Percentiles rank a stretch among this genome's conserved stretches.
Evolutionary conservation across 805 yeast genomes (phyloP).

Genomic region (Candida anglica): DNA sequence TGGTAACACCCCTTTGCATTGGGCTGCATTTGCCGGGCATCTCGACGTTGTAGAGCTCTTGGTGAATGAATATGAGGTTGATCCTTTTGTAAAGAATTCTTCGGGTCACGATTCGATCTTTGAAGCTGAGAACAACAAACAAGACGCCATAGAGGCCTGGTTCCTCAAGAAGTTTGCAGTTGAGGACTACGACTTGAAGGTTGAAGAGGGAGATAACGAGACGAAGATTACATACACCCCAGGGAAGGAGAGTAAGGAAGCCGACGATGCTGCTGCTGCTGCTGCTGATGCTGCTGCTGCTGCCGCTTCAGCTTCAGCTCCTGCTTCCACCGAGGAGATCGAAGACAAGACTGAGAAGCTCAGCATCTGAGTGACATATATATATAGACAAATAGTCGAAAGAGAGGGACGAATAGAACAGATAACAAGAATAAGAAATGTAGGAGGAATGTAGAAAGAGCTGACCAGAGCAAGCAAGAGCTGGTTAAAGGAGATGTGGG

Average conservation of each 20-base stretch:
- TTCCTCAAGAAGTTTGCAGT: conserved; percentile 70
- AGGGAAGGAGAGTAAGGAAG: conserved; percentile 40
- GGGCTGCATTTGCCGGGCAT: conserved; percentile 94
- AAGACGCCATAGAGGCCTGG: conserved; percentile 74
- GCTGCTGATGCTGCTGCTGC: conserved; percentile 51
- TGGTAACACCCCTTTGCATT: conserved; percentile 93
- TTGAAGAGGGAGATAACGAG: conserved; percentile 36
- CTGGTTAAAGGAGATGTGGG: no score
- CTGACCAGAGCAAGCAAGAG: no score
- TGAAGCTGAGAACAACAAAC: conserved; percentile 81
- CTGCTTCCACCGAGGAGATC: conserved; percentile 33
- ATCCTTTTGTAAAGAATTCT: conserved; percentile 72
- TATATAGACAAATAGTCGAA: no score
- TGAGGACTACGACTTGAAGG: conserved; percentile 48
- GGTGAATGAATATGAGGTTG: conserved; percentile 73
- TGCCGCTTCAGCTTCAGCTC: no score
- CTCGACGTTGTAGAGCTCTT: conserved; percentile 62
- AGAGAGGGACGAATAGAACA: no score
- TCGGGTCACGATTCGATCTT: conserved; percentile 79
- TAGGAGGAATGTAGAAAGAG: no score
- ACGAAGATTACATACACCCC: conserved; percentile 42
- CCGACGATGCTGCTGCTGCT: conserved; percentile 35
- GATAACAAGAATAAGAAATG: no score
- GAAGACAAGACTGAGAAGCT: conserved; percentile 24
- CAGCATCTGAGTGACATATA: conserved; percentile 14